Percentiles rank a stretch among this genome's conserved stretches.
Evolutionary conservation across 768 basidiomycete genomes (phyloP).

Genomic region (Russula olivacea): DNA sequence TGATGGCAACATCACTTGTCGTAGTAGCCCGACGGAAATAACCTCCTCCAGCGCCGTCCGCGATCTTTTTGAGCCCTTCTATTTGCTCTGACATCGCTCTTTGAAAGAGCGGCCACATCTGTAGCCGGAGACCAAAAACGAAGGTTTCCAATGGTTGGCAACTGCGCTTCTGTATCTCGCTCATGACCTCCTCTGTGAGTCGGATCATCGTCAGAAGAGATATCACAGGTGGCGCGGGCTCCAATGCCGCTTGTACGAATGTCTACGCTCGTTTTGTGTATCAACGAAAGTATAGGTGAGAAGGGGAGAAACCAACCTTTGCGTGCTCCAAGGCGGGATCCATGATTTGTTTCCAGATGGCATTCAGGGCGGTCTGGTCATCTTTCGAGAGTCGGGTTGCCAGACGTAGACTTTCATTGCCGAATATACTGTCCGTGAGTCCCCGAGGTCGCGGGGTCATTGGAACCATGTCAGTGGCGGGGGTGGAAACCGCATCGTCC

Average conservation of each 20-base stretch:
- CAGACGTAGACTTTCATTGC: constrained; percentile 33
- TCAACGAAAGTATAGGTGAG: not conserved
- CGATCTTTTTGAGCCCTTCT: constrained; percentile 75
- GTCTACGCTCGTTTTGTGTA: constrained; percentile 37
- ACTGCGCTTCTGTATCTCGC: constrained; percentile 68
- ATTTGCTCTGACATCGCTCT: constrained; percentile 81
- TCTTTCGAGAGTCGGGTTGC: constrained; percentile 39
- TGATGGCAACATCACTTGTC: constrained; percentile 65
- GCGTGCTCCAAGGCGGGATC: constrained; percentile 87
- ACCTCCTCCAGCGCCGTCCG: constrained; percentile 59
- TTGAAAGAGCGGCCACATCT: constrained; percentile 93
- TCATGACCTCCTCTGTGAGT: constrained; percentile 73
- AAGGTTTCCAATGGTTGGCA: constrained; percentile 79
- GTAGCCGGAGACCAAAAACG: constrained; percentile 71
- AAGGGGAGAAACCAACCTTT: constrained; percentile 44
- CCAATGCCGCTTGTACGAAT: constrained; percentile 62
- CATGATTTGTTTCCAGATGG: constrained; percentile 87
- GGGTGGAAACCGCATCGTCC: constrained; percentile 31
- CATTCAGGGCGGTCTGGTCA: constrained; percentile 53
- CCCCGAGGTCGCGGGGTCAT: constrained; percentile 28
- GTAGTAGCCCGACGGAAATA: constrained; percentile 56
- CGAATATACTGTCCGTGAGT: constrained; percentile 31
- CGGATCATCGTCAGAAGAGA: constrained; percentile 89
- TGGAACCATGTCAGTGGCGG: constrained; percentile 46
- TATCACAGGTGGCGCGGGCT: constrained; percentile 66